Conservation (phyloP, 441 rosid species). For the Adansonia rubrostipa region DNA sequence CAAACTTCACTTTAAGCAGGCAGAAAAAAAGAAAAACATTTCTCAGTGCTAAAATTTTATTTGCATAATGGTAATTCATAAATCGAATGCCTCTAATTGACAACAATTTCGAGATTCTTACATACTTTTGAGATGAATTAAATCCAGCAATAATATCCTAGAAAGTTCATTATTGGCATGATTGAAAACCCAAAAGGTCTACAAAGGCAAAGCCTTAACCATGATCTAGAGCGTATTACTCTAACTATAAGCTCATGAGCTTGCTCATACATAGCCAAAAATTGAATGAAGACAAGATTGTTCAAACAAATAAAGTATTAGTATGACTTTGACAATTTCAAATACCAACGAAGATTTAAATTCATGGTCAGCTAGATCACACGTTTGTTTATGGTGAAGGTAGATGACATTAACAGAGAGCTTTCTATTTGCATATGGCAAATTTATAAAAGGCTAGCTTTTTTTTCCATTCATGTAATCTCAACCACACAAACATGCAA, state of each 20-base stretch:
- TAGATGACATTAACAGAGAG: not conserved
- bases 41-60: constrained; percentile 12
- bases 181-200: not conserved
- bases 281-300: not conserved
- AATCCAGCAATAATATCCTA: not conserved
- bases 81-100: not conserved
- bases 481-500: not conserved
- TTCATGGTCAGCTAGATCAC: not conserved
- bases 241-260: not conserved
- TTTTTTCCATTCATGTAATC: not conserved
- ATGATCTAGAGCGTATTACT: not conserved
- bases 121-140: not conserved
- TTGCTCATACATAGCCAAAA: not conserved
- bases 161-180: not conserved
- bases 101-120: not conserved
- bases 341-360: not conserved
- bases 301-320: not conserved
- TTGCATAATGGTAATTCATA: constrained; percentile 4
- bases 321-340: not conserved
- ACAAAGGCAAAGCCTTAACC: not conserved
- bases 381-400: not conserved
- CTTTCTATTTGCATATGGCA: constrained; percentile 1
- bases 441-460: not conserved
- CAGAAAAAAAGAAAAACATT: constrained; percentile 22
- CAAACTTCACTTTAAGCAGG: constrained; percentile 58